Evolutionary conservation across 2,329 filamentous ascomycete species (phyloP), one percentile per base, ranked within the genome.

Genomic region (Cladosporium phlei): DNA sequence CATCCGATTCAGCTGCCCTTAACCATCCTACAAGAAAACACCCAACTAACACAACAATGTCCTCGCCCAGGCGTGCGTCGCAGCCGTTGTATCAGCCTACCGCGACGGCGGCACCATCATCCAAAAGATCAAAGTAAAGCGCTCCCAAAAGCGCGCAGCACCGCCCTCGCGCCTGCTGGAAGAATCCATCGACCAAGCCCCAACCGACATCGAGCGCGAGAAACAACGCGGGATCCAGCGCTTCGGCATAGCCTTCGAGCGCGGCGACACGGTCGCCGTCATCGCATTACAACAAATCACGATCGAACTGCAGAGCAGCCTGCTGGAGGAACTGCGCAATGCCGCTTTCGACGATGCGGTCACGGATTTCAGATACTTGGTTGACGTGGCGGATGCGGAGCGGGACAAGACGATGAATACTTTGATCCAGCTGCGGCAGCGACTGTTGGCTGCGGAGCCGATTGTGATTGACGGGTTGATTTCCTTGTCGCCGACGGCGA

Each of bases 121-220:
- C 35, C 46, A 59, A 32, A 58, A 58, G 54, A 60, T 64, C 52
- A 63, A 64, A 50, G 52, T 53, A 39, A 59, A 57, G 49, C 55
- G 61, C 34, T 58, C 57, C 5, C 40, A 52, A 19, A 59, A 58
- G 42, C 54, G 57, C 24, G 60, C 60, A 14, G 56, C 57, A 9
- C 59, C 60, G 8, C 61, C 61, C 21, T 55, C 60, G 11, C 55
- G 54, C 16, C 38, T 55, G n/a, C 58, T 63, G 25, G 61, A 64
- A 37, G 58, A 61, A 21, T 59, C 54, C 12, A 58, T 64, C 19
- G 54, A 57, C 32, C 52, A 59, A 30, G 62, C 60, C 7, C 57
- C 59, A 2, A 52, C 58, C 16, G 62, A 62, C 52, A 63, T 65
- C 38, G 59, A 63, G 50, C 53, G 48, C 19, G 62, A 63, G 50